These are phyloP conservation scores for Hypoxylon cercidicola DNA, from an alignment of 495 filamentous ascomycete species.

Conservation along the genomic window DNA sequence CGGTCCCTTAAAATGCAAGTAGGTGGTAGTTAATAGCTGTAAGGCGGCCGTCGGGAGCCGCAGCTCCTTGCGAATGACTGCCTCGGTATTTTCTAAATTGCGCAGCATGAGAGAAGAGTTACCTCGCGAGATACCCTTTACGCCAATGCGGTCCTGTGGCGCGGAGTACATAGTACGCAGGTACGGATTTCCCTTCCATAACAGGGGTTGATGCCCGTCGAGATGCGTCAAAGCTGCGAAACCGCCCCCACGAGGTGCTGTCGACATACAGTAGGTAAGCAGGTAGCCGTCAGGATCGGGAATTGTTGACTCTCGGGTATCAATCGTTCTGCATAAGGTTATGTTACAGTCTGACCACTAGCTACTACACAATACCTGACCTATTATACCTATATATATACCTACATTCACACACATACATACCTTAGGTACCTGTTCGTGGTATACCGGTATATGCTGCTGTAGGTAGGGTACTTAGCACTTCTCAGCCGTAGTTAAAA, in stretches of 20 bases:
- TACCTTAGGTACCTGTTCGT: too few relatives aligned
- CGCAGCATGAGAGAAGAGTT: constrained; percentile 8
- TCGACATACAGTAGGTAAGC: constrained; percentile 27
- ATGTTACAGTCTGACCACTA: constrained; percentile 31
- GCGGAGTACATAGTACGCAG: constrained; percentile 16
- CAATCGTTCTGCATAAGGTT: constrained; percentile 43
- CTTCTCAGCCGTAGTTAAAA: constrained; percentile 28
- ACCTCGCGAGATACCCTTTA: not conserved
- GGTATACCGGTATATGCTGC: not conserved
- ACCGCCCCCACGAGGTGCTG: constrained; percentile 42
- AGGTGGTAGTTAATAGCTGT: constrained; percentile 9
- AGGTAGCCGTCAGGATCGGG: constrained; percentile 41
- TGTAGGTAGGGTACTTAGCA: constrained; percentile 3
- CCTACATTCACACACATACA: too few relatives aligned
- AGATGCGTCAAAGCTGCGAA: constrained; percentile 34
- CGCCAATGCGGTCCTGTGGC: constrained; percentile 23
- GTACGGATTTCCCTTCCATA: constrained; percentile 20
- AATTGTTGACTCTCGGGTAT: constrained; percentile 44
- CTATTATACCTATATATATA: not conserved
- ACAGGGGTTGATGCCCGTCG: constrained; percentile 32
- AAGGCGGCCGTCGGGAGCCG: constrained; percentile 24
- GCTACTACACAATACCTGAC: constrained; percentile 3
- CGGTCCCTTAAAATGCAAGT: not conserved
- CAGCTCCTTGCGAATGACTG: constrained; percentile 15
- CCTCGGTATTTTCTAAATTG: constrained; percentile 7